Percentiles rank a stretch among this genome's conserved stretches.
These are phyloP conservation scores for Tetrapisispora arboricola DNA, from an alignment of 805 yeast species.

Conservation along the genomic window DNA sequence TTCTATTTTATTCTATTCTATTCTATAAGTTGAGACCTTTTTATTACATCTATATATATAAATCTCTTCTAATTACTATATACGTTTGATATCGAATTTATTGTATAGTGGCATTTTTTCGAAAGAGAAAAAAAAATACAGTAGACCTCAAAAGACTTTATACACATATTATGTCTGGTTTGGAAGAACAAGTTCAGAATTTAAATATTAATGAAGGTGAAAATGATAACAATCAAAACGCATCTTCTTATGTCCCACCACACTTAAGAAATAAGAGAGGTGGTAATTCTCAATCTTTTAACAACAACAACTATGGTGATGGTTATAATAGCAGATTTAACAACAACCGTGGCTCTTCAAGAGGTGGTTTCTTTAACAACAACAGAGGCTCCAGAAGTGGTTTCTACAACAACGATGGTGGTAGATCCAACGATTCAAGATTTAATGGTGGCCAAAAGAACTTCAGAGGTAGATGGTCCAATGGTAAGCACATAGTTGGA, in stretches of 20 bases:
- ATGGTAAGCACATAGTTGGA: slow-evolving; percentile 84
- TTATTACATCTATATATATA: no score
- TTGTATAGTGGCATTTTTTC: no score
- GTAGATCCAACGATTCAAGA: slow-evolving; percentile 24
- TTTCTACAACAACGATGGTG: slow-evolving; percentile 28
- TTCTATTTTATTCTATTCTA: no score
- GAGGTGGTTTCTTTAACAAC: slow-evolving; percentile 25
- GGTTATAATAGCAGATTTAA: slow-evolving; percentile 21
- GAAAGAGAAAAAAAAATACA: no score
- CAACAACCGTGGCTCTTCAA: slow-evolving; percentile 11
- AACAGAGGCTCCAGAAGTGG: slow-evolving; percentile 20
- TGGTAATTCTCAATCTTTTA: slow-evolving; percentile 14
- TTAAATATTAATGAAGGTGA: slow-evolving; percentile 36
- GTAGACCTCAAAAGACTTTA: not conserved
- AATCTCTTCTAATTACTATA: no score
- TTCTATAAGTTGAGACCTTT: no score
- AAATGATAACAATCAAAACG: slow-evolving; percentile 8
- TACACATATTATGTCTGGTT: slow-evolving; percentile 42
- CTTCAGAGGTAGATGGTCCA: slow-evolving; percentile 72
- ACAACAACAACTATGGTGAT: slow-evolving; percentile 14
- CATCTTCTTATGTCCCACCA: slow-evolving; percentile 37
- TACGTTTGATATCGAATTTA: no score
- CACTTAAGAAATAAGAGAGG: slow-evolving; percentile 32
- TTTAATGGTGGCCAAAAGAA: slow-evolving; percentile 27
- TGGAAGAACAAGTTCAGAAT: slow-evolving; percentile 48